Evolutionary conservation across 306 rosid genomes (phyloP), one percentile per base, ranked within the genome.

Genomic region (Cucurbita moschata): DNA sequence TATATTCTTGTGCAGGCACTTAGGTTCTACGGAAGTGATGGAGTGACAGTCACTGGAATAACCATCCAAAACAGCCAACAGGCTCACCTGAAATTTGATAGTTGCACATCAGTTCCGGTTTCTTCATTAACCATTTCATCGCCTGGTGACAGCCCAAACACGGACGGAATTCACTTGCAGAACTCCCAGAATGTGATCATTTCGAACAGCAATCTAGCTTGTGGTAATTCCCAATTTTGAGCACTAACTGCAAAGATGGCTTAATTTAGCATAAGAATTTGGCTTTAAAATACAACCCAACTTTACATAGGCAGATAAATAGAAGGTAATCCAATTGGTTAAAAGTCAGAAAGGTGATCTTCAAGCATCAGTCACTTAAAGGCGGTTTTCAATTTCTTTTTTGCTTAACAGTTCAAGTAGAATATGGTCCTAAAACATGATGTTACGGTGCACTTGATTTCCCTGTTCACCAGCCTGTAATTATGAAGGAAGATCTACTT

Each of bases 111-210:
- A 51, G 97, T 94, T 21, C 30, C 85, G 78, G 96, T 94, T 55
- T 96, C 86, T 76, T 89, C 83, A 75, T 77, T 91, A 57, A 86
- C 71, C 67, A 52, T 91, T 59, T 87, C 96, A 16, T 94, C 99
- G 10, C 99, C 99, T 0, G 97, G 88, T 19, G 83, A 89, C 70
- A 94, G 99, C 64, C 97, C 92, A 40, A 89, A 94, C 82, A 94
- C 99, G 0, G 99, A 94, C 75, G 99, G 99, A 74, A 91, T 94
- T 83, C 99, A 94, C 85, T 86, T 94, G 21, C 99, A 94, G 86
- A 86, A 91, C 82, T 91, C 99, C 79, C 85, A 78, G 77, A 84
- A 88, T 65, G 99, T 89, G 14, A 79, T 91, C 70, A 94, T 94
- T 75, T 82, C 89, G 59, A 70, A 81, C 86, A 81, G 79, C 83